These are phyloP conservation scores for Monilinia laxa DNA, from an alignment of 2,329 filamentous ascomycete species.

Conservation along the genomic window DNA sequence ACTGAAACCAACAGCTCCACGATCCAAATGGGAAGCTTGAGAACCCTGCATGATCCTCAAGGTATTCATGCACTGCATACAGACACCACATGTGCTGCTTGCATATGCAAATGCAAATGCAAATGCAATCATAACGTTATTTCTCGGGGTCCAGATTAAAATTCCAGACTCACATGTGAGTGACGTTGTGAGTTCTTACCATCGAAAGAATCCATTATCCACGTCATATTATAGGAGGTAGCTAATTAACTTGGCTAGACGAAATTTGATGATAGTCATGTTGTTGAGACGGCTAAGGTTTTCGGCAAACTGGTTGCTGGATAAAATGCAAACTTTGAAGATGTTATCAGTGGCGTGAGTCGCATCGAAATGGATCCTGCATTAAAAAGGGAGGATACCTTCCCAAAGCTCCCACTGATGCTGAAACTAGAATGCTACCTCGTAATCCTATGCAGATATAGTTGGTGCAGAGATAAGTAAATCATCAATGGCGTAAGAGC, in stretches of 20 bases:
- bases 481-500: no score
- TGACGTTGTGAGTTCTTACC: background rate
- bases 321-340: background rate
- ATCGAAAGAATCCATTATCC: background rate
- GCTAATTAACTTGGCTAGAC: no score
- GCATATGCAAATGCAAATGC: conserved; percentile 9
- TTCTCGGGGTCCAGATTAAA: background rate
- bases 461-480: background rate
- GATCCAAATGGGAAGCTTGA: conserved; percentile 1
- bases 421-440: background rate
- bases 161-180: background rate
- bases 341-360: background rate
- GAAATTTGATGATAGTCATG: no score
- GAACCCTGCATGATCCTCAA: conserved; percentile 8
- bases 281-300: no score
- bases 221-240: no score
- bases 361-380: background rate
- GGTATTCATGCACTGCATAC: background rate
- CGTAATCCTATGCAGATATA: background rate
- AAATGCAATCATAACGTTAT: background rate
- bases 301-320: background rate
- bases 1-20: background rate
- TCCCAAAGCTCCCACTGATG: background rate
- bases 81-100: conserved; percentile 1
- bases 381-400: background rate